These are phyloP conservation scores for Alternaria triticimaculans DNA, from an alignment of 2,329 filamentous ascomycete genomes.

Conservation along the genomic window DNA sequence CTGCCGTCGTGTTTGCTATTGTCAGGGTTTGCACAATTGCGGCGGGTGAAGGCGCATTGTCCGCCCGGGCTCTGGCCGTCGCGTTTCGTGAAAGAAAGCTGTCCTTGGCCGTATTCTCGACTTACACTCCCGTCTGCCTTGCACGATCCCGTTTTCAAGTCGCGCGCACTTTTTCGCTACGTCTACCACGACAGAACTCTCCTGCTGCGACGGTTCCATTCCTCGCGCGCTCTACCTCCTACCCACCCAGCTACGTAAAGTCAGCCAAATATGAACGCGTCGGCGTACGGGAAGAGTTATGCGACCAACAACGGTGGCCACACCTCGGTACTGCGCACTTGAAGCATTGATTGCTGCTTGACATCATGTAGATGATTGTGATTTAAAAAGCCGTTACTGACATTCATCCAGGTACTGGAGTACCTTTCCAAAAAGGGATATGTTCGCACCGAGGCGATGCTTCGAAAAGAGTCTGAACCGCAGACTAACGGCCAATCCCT, in stretches of 20 bases:
- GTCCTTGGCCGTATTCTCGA: background rate
- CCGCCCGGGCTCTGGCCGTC: background rate
- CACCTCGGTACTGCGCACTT: background rate
- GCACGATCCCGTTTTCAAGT: background rate
- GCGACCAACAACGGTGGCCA: background rate
- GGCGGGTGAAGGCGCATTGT: background rate
- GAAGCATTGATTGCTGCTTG: background rate
- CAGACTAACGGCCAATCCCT: conserved; percentile 83
- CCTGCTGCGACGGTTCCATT: background rate
- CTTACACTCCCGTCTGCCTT: background rate
- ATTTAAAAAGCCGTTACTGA: conserved; percentile 7
- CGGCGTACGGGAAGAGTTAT: background rate
- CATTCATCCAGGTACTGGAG: conserved; percentile 73
- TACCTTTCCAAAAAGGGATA: conserved; percentile 97
- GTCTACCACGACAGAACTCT: background rate
- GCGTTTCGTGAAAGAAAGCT: conserved; percentile 1
- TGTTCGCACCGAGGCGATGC: conserved; percentile 87
- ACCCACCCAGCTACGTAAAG: background rate
- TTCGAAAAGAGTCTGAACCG: conserved; percentile 87
- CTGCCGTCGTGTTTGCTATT: background rate
- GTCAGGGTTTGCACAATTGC: background rate
- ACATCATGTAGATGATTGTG: background rate
- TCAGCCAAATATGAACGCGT: background rate
- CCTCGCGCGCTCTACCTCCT: background rate
- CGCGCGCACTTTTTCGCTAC: background rate